phyloP scores from a whole-genome alignment of 2,329 filamentous ascomycete species.

The Ramularia endophylla region DNA sequence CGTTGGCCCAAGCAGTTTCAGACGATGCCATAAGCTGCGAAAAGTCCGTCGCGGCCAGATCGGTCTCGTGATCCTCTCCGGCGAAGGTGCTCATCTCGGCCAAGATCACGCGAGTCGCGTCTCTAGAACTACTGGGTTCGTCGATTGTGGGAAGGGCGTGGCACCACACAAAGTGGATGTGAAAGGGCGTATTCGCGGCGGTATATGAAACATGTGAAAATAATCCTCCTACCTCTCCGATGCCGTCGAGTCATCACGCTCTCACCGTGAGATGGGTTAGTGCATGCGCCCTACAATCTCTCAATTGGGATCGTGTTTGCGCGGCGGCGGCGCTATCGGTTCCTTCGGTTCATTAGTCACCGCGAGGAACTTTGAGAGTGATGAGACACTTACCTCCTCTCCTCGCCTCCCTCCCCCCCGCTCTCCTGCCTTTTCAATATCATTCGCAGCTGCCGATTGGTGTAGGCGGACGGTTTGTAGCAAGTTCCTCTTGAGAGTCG shows the following conservation, averaged over 20 bases:
- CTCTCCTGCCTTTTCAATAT: too few species aligned
- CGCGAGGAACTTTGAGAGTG: background rate
- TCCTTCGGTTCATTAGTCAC: background rate
- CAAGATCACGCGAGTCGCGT: conserved; percentile 8
- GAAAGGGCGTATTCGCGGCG: conserved; percentile 9
- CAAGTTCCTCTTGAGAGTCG: too few species aligned
- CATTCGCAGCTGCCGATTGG: too few species aligned
- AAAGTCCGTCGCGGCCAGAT: conserved; percentile 12
- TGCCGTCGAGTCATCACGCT: background rate
- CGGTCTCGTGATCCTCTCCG: conserved; percentile 11
- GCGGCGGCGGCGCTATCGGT: too few species aligned
- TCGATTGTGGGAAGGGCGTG: conserved; percentile 1
- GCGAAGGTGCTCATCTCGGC: conserved; percentile 12
- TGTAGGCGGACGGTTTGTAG: too few species aligned
- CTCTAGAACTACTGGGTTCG: conserved; percentile 2
- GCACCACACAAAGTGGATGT: background rate
- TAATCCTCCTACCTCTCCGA: background rate
- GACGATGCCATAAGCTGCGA: conserved; percentile 9
- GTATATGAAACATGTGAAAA: conserved; percentile 6
- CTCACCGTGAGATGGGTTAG: background rate
- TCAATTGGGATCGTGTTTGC: background rate
- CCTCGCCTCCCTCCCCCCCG: too few species aligned
- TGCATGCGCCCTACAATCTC: conserved; percentile 1
- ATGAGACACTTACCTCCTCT: background rate
- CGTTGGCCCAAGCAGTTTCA: conserved; percentile 7